These are phyloP conservation scores for Diutina siamensis DNA, from an alignment of 1,139 yeast species.

Conservation along the genomic window DNA sequence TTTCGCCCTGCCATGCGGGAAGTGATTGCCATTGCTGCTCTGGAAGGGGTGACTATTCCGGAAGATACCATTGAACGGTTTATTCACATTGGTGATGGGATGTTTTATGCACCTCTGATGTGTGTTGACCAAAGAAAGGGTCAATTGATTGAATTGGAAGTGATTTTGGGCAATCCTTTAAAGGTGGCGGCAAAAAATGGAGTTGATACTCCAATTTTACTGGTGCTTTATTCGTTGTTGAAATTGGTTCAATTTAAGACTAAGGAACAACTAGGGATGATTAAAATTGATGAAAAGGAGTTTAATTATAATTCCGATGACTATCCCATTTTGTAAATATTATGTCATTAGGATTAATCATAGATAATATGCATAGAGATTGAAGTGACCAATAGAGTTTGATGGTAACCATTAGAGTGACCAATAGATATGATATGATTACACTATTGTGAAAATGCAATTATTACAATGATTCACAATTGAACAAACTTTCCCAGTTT, in stretches of 20 bases:
- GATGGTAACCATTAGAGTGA: too few relatives aligned
- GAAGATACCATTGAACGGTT: conserved; percentile 33
- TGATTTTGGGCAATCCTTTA: conserved; percentile 62
- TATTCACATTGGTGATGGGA: conserved; percentile 51
- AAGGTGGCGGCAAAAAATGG: conserved; percentile 42
- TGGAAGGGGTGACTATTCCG: conserved; percentile 46
- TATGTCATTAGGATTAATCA: neutral
- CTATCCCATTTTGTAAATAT: neutral
- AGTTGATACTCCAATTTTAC: conserved; percentile 48
- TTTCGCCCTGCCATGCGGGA: conserved; percentile 58
- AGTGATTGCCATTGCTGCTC: conserved; percentile 46
- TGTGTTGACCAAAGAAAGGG: conserved; percentile 59
- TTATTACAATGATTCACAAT: too few relatives aligned
- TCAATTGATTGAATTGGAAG: conserved; percentile 61
- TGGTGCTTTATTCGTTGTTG: conserved; percentile 44
- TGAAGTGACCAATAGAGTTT: too few relatives aligned
- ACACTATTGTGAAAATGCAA: too few relatives aligned
- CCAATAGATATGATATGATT: too few relatives aligned
- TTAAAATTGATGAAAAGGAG: neutral
- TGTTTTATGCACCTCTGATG: conserved; percentile 64
- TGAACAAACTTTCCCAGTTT: too few relatives aligned
- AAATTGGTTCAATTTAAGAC: conserved; percentile 35
- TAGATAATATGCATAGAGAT: too few relatives aligned
- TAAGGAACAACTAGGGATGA: conserved; percentile 8
- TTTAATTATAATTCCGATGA: neutral